Evolutionary conservation across 2,329 filamentous ascomycete species (phyloP), one percentile per base, ranked within the genome.

Genomic region (Fusarium ramigenum): DNA sequence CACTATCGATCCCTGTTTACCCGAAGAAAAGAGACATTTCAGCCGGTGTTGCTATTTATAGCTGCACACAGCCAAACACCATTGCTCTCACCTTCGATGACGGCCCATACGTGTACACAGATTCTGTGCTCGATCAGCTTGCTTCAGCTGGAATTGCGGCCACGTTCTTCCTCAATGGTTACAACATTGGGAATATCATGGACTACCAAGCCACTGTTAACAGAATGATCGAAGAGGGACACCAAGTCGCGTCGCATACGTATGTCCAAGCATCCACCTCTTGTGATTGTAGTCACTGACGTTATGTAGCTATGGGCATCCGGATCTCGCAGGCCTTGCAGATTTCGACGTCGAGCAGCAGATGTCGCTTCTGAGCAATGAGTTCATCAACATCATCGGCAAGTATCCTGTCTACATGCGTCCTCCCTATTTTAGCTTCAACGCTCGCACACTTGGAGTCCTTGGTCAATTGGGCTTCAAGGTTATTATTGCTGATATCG

Each of bases 401-500:
- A 69, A 69, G 59, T 68, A 52, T 28, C 66, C 66, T 16, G 30
- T 65, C 2, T 69, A 69, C 23, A 69, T 69, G 66, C 66, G 66
- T 7, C 66, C 66, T 9, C 66, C 66, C 7, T 69, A 69, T 32
- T 69, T 69, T 25, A 69, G 66, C 52, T 69, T 69, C 50, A 69
- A 30, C 11, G 43, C 50, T 4, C 39, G 40, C 34, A 69, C 65
- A 21, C 65, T 69, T 9, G 44, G 11, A 19, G 49, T 69, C 1
- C 23, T 69, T 2, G 65, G 65, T 49, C 44, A 36, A 4, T 5
- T 69, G 44, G 66, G 65, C 39, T 69, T 47, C 28, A 69, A 69
- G 50, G 65, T 69, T 23, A 44, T 69, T 34, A 69, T 65, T n/a
- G 66, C 66, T 69, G 66, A 69, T 59, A 65, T 69, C 44, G 59